Conservation (phyloP, 2,329 filamentous ascomycete species). For the Claviceps sp. region DNA sequence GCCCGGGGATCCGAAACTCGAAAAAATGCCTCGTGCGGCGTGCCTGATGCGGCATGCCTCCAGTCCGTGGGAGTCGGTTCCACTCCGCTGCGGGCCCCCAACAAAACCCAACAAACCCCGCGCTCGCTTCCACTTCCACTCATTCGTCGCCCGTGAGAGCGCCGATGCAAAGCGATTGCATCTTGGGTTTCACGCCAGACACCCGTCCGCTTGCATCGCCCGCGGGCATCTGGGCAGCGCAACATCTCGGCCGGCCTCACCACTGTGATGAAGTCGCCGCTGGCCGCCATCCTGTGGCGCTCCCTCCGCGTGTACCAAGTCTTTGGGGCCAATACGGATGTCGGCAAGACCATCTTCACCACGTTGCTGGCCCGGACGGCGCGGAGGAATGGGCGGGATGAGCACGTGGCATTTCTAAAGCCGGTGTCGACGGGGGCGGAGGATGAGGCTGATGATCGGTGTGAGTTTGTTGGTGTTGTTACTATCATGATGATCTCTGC, state of each 20-base stretch:
- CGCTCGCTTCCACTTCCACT: background rate
- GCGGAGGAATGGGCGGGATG: conserved; percentile 27
- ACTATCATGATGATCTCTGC: too few species aligned
- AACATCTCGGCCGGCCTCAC: background rate
- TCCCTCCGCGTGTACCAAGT: conserved; percentile 58
- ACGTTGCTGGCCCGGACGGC: conserved; percentile 57
- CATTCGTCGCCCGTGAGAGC: too few species aligned
- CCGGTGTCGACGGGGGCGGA: conserved; percentile 65
- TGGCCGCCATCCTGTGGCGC: conserved; percentile 52
- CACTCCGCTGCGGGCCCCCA: conserved; percentile 4
- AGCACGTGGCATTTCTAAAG: conserved; percentile 55
- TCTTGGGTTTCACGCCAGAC: too few species aligned
- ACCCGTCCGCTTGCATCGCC: too few species aligned
- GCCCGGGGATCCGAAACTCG: background rate
- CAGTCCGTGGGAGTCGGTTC: background rate
- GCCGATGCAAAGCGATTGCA: too few species aligned
- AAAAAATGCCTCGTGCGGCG: background rate
- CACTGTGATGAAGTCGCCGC: conserved; percentile 20
- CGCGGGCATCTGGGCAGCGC: background rate
- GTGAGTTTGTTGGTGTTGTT: conserved; percentile 14
- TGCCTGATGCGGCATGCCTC: too few species aligned
- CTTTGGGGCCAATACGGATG: conserved; percentile 72
- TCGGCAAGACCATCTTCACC: conserved; percentile 73
- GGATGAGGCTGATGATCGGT: conserved; percentile 59
- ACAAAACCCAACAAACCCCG: conserved; percentile 4